Conservation (phyloP, 1,284 basidiomycete genomes). For the Peniophora sp. region DNA sequence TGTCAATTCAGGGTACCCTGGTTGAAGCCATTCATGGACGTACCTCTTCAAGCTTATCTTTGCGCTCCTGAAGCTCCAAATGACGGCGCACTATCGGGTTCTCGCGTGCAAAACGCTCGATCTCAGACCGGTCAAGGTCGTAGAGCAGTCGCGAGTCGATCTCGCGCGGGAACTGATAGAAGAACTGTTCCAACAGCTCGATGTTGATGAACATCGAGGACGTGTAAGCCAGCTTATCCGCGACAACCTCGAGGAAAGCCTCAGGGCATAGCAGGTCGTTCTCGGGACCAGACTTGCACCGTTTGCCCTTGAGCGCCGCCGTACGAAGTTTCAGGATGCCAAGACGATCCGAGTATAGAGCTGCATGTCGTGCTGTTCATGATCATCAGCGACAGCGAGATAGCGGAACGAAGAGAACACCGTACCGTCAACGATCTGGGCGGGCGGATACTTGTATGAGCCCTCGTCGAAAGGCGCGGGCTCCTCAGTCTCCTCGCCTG, state of each 20-base stretch:
- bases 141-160: slow-evolving; percentile 94
- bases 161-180: slow-evolving; percentile 98
- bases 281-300: slow-evolving; percentile 83
- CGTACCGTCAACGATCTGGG: slow-evolving; percentile 81
- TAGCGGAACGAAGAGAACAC: slow-evolving; percentile 3
- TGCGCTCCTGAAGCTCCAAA: slow-evolving; percentile 93
- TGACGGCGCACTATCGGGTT: slow-evolving; percentile 84
- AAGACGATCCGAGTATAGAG: slow-evolving; percentile 79
- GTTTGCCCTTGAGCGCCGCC: slow-evolving; percentile 77
- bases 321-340: slow-evolving; percentile 80
- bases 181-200: slow-evolving; percentile 95
- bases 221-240: slow-evolving; percentile 94
- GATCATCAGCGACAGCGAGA: slow-evolving; percentile 6
- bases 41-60: slow-evolving; percentile 96
- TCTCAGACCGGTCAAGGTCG: slow-evolving; percentile 82
- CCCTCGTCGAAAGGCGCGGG: slow-evolving; percentile 42
- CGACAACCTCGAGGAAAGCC: slow-evolving; percentile 92
- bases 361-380: slow-evolving; percentile 78
- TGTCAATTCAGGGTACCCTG: slow-evolving; percentile 1
- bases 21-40: neutral
- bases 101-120: slow-evolving; percentile 87
- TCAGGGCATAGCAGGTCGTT: slow-evolving; percentile 92
- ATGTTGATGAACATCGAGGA: slow-evolving; percentile 99
- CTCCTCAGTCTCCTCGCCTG: slow-evolving; percentile 32
- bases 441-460: slow-evolving; percentile 87